Base-by-base conservation (phyloP, 1,284 basidiomycete species). In the Coniferiporia weirii region DNA sequence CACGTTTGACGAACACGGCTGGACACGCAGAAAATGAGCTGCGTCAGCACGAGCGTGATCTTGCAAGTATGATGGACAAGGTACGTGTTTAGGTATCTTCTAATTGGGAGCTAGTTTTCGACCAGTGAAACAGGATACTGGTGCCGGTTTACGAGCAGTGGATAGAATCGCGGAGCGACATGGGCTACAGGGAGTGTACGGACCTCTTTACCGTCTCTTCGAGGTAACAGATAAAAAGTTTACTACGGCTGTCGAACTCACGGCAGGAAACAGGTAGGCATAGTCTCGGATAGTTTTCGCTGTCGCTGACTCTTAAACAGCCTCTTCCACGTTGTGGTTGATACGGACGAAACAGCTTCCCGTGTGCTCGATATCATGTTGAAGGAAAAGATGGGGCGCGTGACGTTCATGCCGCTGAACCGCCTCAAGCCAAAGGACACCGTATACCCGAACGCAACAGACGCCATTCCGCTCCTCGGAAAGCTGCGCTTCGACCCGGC, bases 401-500 rank as follows among this genome's bases (percentile, higher is more conserved):
- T 99, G 19, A 99, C 97, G 0, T 98, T 98, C 75, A 95, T 99
- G 88, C 97, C 97, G 12, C 82, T 99, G 49, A 99, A 99, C 72
- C 89, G 96, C n/a, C 84, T 99, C 54, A 89, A 91, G 67, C 89
- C 91, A 45, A 91, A 89, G 64, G 79, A 80, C 49, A 76, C 79
- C 0, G 73, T 77, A 0, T 75, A 79, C 12, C 95, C 95, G 0
- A 87, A 90, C 64, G 88, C 87, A 3, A 83, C 87, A 58, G 96
- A 99, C 65, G 94, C 93, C 0, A 85, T 98, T 47, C 93, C 95
- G 0, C 82, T 95, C 61, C 77, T 95, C 54, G 82, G 87, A 63
- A 95, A 95, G 71, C 81, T 99, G 58, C 78, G 79, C 2, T 99
- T 87, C 68, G 88, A 95, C 64, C 76, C 76, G 1, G 72, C 72